Conservation (phyloP, 75 land plant genomes). For the Cupressus sempervirens region DNA sequence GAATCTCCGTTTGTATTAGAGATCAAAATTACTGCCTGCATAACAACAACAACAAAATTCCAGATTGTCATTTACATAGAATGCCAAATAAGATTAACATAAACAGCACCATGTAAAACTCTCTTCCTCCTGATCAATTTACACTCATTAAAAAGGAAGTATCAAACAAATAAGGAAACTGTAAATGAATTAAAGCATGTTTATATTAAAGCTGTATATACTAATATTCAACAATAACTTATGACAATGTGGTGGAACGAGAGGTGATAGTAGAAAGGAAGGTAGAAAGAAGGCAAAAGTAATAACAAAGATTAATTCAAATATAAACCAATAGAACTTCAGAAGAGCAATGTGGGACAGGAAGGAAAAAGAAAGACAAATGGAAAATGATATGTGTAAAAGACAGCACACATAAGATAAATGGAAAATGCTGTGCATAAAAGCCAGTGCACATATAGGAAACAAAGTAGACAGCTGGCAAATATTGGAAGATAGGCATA, state of each 20-base stretch:
- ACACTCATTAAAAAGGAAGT: not conserved
- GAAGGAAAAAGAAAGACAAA: not conserved
- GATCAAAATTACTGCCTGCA: conserved; percentile 6
- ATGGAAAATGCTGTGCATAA: too few species aligned
- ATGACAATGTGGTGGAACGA: not conserved
- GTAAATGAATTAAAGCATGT: not conserved
- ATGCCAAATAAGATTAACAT: not conserved
- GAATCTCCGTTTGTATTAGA: not conserved
- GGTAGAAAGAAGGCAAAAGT: not conserved
- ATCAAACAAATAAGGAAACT: not conserved
- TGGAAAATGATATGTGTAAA: not conserved
- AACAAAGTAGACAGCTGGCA: not conserved
- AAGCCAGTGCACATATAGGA: not conserved
- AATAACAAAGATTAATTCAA: not conserved
- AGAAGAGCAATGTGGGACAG: not conserved
- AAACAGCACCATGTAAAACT: not conserved
- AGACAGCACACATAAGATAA: not conserved
- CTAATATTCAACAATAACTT: not conserved
- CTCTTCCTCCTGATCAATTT: not conserved
- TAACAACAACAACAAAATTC: not conserved
- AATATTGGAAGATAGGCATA: not conserved
- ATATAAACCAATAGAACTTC: not conserved
- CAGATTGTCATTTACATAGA: not conserved
- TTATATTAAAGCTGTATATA: not conserved
- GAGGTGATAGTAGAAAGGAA: not conserved